These are phyloP conservation scores for Colletotrichum truncatum DNA, from an alignment of 2,329 filamentous ascomycete genomes.

Conservation along the genomic window DNA sequence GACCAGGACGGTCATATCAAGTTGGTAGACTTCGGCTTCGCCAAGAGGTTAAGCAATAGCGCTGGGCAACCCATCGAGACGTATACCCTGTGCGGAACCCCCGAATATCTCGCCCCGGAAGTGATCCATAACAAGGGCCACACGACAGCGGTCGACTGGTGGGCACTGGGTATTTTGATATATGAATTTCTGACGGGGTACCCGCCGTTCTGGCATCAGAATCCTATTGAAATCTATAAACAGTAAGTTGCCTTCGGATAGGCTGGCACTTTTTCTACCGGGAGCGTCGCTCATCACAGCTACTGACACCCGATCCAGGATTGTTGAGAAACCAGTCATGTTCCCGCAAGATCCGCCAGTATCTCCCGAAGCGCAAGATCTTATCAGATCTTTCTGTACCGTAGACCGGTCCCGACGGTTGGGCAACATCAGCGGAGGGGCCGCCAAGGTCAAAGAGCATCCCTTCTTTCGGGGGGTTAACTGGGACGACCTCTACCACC, in stretches of 20 bases:
- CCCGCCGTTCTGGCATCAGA: constrained; percentile 87
- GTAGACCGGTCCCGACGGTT: constrained; percentile 81
- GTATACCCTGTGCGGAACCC: constrained; percentile 85
- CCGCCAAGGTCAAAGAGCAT: constrained; percentile 76
- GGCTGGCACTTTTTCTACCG: background rate
- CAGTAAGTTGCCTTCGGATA: constrained; percentile 56
- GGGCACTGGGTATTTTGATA: constrained; percentile 84
- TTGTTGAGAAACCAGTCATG: constrained; percentile 79
- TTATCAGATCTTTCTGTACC: constrained; percentile 80
- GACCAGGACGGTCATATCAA: constrained; percentile 83
- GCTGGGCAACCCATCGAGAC: constrained; percentile 69
- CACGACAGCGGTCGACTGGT: constrained; percentile 84
- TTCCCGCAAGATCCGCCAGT: constrained; percentile 76
- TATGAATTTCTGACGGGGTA: constrained; percentile 89
- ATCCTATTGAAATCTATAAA: constrained; percentile 88
- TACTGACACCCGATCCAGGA: constrained; percentile 57
- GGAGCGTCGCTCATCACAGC: background rate
- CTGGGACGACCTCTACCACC: constrained; percentile 77
- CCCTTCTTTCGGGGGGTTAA: constrained; percentile 78
- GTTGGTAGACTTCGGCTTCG: constrained; percentile 86
- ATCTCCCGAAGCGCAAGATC: constrained; percentile 74
- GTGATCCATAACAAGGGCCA: constrained; percentile 86
- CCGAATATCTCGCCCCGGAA: constrained; percentile 85
- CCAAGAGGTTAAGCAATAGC: constrained; percentile 75
- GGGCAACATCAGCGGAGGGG: constrained; percentile 81